Base-by-base conservation (phyloP, 495 filamentous ascomycete species). In the Hypoxylon trugodes region DNA sequence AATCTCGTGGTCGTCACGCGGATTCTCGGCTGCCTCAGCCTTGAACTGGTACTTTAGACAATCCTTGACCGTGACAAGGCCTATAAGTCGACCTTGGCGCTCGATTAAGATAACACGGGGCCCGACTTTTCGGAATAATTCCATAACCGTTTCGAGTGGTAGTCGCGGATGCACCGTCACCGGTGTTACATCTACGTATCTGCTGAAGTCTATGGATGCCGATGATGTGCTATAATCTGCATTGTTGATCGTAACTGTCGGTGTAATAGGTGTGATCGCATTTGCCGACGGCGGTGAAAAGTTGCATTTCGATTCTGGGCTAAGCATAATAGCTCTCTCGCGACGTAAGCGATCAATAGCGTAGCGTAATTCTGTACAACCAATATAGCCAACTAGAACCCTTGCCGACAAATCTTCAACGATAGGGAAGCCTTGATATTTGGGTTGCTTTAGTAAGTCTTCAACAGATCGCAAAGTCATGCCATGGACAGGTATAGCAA, bases 1-100 rank as follows among this genome's bases (percentile, higher is more conserved):
- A 42, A 76, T 77, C 21, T 77, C 68, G 6, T 75, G 78, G 2
- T 83, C 75, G 66, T 87, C 71, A 62, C 82, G 76, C 61, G 87
- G 87, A 64, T 93, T 87, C 74, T 96, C 93, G 10, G 91, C 86
- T 42, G 92, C 93, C 71, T 98, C 95, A 2, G 91, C 91, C 80
- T 92, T 95, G 84, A 97, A 96, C 76, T 98, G 96, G 69, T 96
- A 98, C 74, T 96, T 97, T 53, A 98, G 76, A 60, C 96, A 97
- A 75, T 98, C 95, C 76, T 98, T 98, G 59, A 97, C 90, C 0
- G 95, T 98, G 8, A 98, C 92, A 4, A 98, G 81, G 1, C 95
- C 95, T 0, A 81, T 82, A 2, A 98, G 82, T 28, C 85, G 83
- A 18, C 95, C 95, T 41, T 89, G 88, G 69, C 96, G 89, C 72